Base-by-base conservation (phyloP, 2,329 filamentous ascomycete species). In the Cladorrhinum sp. region DNA sequence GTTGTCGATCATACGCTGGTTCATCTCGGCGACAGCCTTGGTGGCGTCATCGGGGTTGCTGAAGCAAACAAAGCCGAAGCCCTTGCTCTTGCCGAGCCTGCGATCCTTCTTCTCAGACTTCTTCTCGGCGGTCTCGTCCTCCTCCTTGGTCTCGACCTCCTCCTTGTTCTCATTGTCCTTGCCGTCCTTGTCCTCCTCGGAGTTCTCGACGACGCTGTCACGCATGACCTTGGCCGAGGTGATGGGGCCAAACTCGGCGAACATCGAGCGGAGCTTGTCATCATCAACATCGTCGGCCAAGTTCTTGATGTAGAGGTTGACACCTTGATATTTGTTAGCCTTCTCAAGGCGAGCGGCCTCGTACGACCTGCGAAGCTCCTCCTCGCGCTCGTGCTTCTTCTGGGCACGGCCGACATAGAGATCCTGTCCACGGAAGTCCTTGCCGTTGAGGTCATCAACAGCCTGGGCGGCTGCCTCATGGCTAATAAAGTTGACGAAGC, bases 261-360 rank as follows among this genome's bases (percentile, higher is more conserved):
- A 99, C 76, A 98, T 89, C 72, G 93, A 88, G 71, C 95, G 92
- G 65, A 99, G 87, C 85, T 96, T 96, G 72, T 99, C 95, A 70
- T 99, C 95, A 73, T 99, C 95, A 68, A 99, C 87, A 63, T 98
- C 95, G 69, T 99, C 95, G 67, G 92, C 90, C 63, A 99, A 83
- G 80, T 99, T 99, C 88, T 99, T 99, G 81, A 99, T 95, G 82
- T 99, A 99, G 54, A 99, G 85, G 83, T 99, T 99, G 77, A 99
- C 95, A 69, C 95, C 95, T 81, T 96, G 92, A 81, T 99, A 99
- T 84, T 99, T 99, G 82, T 87, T 96, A 76, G 92, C 93, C 85
- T 99, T 99, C 85, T 99, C 95, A 71, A 96, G 84, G 72, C 95
- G 93, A 71, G 92, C 92, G 72, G 93, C 93, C 80, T 99, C 95